Evolutionary conservation across 805 yeast species (phyloP).

Genomic region (Crinitomyces ghanaensis): DNA sequence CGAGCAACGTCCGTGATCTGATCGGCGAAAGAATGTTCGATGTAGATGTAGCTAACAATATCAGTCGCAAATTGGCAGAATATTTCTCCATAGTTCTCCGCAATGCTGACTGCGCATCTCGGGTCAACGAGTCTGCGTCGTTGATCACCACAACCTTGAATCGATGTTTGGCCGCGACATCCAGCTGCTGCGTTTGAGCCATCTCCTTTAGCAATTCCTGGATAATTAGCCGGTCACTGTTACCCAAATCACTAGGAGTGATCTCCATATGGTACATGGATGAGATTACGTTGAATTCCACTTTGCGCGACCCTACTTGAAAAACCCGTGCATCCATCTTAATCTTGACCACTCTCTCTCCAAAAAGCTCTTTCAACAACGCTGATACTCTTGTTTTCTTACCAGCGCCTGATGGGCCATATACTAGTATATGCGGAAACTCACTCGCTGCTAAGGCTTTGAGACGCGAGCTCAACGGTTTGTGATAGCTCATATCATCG

Average conservation of each 20-base stretch:
- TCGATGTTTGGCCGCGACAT: constrained; percentile 42
- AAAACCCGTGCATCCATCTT: constrained; percentile 86
- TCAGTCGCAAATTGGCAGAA: constrained; percentile 72
- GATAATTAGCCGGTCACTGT: constrained; percentile 87
- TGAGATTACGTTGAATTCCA: constrained; percentile 89
- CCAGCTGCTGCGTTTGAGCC: constrained; percentile 94
- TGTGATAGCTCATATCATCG: constrained; percentile 54
- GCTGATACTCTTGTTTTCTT: constrained; percentile 88
- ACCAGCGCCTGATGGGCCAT: constrained; percentile 97
- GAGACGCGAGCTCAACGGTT: constrained; percentile 50
- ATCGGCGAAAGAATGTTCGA: constrained; percentile 91
- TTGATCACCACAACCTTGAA: constrained; percentile 52
- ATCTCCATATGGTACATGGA: constrained; percentile 86
- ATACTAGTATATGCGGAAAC: constrained; percentile 82
- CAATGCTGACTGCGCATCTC: constrained; percentile 93
- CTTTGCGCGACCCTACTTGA: constrained; percentile 57
- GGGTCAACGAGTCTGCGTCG: constrained; percentile 78
- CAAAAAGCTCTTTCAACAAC: constrained; percentile 67
- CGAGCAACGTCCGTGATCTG: constrained; percentile 77
- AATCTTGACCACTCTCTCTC: constrained; percentile 67
- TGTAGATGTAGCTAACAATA: constrained; percentile 78
- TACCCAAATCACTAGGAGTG: constrained; percentile 95
- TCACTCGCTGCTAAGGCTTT: constrained; percentile 56
- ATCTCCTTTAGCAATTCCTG: constrained; percentile 89
- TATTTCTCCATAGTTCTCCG: constrained; percentile 95